Conservation (phyloP, 805 yeast species). For the Candida verbasci region DNA sequence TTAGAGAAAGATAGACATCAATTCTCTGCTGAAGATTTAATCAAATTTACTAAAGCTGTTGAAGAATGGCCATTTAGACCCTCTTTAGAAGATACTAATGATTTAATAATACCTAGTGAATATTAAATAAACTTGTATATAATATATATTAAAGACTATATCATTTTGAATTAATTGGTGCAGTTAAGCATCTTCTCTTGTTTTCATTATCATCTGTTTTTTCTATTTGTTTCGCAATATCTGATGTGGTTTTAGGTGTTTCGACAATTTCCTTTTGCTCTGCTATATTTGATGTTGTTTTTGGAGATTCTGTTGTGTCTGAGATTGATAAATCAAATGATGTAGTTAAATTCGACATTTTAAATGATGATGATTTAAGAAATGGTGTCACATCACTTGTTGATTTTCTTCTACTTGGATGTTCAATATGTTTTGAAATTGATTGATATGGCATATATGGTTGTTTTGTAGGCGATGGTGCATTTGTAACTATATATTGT, state of each 20-base stretch:
- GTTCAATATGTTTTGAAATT: conserved; percentile 1
- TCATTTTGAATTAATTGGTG: not conserved
- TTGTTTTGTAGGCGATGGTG: not conserved
- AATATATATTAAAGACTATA: not conserved
- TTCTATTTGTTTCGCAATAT: no score
- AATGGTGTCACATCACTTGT: not conserved
- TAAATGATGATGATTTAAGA: not conserved
- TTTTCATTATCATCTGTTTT: no score
- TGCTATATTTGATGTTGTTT: not conserved
- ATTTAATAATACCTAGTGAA: conserved; percentile 8
- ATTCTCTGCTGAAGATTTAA: conserved; percentile 53
- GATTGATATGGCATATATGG: not conserved
- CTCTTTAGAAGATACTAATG: conserved; percentile 15
- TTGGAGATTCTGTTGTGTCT: not conserved
- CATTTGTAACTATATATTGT: not conserved
- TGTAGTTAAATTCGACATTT: not conserved
- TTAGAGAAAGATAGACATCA: conserved; percentile 43
- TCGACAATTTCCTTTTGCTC: not conserved
- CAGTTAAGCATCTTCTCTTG: conserved; percentile 3
- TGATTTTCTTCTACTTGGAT: not conserved
- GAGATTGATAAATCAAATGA: not conserved
- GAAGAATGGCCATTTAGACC: conserved; percentile 88
- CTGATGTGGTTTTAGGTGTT: no score
- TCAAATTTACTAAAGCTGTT: conserved; percentile 47
- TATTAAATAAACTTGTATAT: conserved; percentile 2